Evolutionary conservation across 371 early-diverging fungal species (phyloP).

Genomic region (Syncephalastrum monosporum): DNA sequence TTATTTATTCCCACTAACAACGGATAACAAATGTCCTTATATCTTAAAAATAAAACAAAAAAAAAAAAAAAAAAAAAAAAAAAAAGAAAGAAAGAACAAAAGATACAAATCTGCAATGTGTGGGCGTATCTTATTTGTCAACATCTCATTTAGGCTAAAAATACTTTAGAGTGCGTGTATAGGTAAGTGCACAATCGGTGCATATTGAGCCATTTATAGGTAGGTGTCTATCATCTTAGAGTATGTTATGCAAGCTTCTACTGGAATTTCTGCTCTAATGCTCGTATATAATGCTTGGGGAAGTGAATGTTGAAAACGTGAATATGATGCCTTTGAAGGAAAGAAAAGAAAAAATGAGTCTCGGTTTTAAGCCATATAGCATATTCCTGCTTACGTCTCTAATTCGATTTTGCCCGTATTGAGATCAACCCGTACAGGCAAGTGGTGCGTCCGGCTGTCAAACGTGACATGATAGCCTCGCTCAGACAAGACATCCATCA

Average conservation of each 20-base stretch:
- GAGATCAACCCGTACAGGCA: constrained; percentile 57
- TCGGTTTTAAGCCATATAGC: background rate
- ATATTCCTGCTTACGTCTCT: constrained; percentile 35
- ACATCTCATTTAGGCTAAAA: too few relatives aligned
- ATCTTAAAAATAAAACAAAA: too few relatives aligned
- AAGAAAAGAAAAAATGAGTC: background rate
- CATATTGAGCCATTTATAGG: too few relatives aligned
- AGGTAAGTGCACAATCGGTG: too few relatives aligned
- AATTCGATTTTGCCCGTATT: constrained; percentile 63
- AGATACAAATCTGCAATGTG: too few relatives aligned
- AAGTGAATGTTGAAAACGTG: constrained; percentile 62
- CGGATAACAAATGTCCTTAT: too few relatives aligned
- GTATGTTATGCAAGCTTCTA: constrained; percentile 13
- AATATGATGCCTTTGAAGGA: constrained; percentile 29
- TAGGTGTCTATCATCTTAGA: too few relatives aligned
- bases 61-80: too few relatives aligned
- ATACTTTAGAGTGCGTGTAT: too few relatives aligned
- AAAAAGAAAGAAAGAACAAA: too few relatives aligned
- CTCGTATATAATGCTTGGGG: constrained; percentile 69
- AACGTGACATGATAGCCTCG: constrained; percentile 66
- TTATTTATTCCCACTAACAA: too few relatives aligned
- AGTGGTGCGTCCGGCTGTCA: constrained; percentile 55
- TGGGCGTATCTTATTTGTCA: too few relatives aligned
- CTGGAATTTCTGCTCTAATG: constrained; percentile 65
- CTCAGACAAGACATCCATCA: constrained; percentile 68